Evolutionary conservation across 768 basidiomycete species (phyloP), one percentile per base, ranked within the genome.

Genomic region (Sutorius australiensis): DNA sequence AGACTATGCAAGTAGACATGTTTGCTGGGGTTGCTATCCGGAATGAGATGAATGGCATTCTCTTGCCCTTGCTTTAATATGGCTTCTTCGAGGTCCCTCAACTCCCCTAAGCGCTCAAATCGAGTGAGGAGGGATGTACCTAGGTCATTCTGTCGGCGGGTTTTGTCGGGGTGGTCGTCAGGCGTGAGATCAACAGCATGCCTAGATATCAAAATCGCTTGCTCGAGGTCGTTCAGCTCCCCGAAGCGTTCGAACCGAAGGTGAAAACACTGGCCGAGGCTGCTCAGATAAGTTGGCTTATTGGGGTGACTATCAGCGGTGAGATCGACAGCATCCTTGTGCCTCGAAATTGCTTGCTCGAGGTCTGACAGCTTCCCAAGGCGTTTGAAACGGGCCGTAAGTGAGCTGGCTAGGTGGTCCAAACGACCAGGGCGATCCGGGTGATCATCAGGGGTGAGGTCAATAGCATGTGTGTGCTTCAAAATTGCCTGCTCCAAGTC

Each of bases 401-500:
- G 9, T 14, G 36, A 36, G 16, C 8, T 3, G 41, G 41, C 7
- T 30, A n/a, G n/a, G 11, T 1, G 11, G 24, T 24, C 24, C 24
- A 24, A 24, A 24, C 24, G 4, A 24, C 24, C 24, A 24, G 24
- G 24, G 2, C 4, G 24, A 4, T 24, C 4, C 4, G 42, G 9
- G 6, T 43, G 42, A 3, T 16, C 11, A 43, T 43, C 11, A 43
- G 42, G 42, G 27, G 6, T 43, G 27, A 30, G 27, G 27, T n/a
- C 5, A 6, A 28, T 10, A n/a, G 42, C 42, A n/a, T 43, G 10
- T 5, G 2, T n/a, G 16, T 10, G 9, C 9, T 3, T 11, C 24
- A 19, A 55, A 38, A 55, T 43, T 6, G 42, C 45, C 16, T 43
- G 5, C 11, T 28, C 19, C 6, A 55, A 36, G 21, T 56, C 53